Conservation (phyloP, 306 rosid genomes). For the Potentilla sterilis region DNA sequence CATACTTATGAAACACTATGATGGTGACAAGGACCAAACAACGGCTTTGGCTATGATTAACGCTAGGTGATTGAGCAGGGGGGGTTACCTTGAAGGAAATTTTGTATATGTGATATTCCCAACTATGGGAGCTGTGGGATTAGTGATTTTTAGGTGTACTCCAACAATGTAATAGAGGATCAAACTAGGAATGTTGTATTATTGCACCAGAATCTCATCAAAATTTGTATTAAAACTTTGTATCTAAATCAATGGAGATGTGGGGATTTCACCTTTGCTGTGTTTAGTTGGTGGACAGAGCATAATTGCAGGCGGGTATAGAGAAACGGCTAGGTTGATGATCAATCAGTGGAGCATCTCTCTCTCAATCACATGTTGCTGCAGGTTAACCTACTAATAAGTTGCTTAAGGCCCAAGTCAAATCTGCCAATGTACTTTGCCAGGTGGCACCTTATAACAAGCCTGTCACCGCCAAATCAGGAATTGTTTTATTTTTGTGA, state of each 20-base stretch:
- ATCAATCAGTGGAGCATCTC: no score
- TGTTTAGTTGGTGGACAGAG: neutral
- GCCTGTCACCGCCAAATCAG: neutral
- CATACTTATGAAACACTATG: neutral
- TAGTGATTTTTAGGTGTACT: constrained; percentile 6
- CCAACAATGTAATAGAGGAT: neutral
- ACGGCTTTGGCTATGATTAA: neutral
- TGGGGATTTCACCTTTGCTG: constrained; percentile 3
- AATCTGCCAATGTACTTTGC: neutral
- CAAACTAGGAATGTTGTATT: neutral
- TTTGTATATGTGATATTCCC: constrained; percentile 1
- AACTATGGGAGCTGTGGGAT: neutral
- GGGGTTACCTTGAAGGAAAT: neutral
- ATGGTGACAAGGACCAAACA: neutral
- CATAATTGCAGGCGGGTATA: neutral
- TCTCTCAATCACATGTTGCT: no score
- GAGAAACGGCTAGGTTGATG: neutral
- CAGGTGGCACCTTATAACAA: neutral
- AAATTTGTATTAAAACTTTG: neutral
- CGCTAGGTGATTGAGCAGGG: neutral
- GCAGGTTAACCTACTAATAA: constrained; percentile 3
- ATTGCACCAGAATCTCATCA: neutral
- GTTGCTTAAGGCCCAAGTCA: constrained; percentile 12
- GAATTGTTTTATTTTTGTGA: neutral
- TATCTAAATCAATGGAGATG: neutral